Percentiles rank a stretch among this genome's conserved stretches.
These are phyloP conservation scores for Kwoniella sp. DNA, from an alignment of 768 basidiomycete genomes.

Conservation along the genomic window DNA sequence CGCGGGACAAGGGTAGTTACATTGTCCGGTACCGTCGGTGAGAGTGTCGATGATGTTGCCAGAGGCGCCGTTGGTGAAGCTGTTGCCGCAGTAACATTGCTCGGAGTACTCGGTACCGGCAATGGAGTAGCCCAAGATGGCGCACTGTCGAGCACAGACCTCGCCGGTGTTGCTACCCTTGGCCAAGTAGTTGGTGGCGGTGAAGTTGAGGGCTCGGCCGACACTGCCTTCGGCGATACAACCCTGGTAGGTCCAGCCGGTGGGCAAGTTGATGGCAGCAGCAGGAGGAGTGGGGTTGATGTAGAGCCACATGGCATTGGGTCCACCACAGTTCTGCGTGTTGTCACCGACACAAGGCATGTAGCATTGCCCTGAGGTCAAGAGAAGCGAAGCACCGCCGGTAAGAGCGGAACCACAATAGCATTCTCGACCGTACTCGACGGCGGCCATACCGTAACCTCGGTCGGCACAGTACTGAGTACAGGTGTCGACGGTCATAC, in stretches of 20 bases:
- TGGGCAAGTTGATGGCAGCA: constrained; percentile 23
- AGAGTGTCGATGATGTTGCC: constrained; percentile 40
- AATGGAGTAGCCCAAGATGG: constrained; percentile 30
- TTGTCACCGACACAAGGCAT: constrained; percentile 43
- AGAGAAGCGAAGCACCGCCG: constrained; percentile 25
- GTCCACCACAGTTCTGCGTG: constrained; percentile 42
- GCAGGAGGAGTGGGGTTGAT: constrained; percentile 21
- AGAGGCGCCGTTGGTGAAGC: constrained; percentile 22
- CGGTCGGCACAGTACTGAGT: constrained; percentile 32
- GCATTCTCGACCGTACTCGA: constrained; percentile 47
- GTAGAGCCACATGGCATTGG: constrained; percentile 33
- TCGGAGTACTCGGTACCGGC: constrained; percentile 39
- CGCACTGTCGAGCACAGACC: constrained; percentile 33
- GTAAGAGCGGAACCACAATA: constrained; percentile 39
- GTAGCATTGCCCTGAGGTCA: constrained; percentile 34
- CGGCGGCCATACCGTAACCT: constrained; percentile 39
- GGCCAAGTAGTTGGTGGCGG: constrained; percentile 29
- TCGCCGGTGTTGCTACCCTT: constrained; percentile 22
- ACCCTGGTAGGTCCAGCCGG: constrained; percentile 41
- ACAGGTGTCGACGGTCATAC: constrained; percentile 38
- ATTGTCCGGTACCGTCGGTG: constrained; percentile 16
- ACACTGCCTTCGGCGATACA: constrained; percentile 39
- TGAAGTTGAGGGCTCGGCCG: constrained; percentile 29
- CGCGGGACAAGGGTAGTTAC: constrained; percentile 20
- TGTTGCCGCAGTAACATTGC: constrained; percentile 37